Evolutionary conservation across 2,329 filamentous ascomycete genomes (phyloP), one percentile per base, ranked within the genome.

Genomic region (Graphium sp.): DNA sequence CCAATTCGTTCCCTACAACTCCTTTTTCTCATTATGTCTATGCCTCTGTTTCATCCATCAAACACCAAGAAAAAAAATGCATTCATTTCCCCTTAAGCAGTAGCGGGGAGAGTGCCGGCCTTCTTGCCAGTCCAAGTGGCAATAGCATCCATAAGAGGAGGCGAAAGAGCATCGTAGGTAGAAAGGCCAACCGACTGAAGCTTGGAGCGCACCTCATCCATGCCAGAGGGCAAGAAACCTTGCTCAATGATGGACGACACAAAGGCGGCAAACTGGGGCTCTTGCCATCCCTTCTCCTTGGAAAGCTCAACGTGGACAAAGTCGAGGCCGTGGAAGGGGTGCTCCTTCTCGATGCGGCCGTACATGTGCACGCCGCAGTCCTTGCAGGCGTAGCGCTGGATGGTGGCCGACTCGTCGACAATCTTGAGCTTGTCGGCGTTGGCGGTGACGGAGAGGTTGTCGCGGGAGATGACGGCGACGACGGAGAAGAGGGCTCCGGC

Each of bases 211-310:
- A 78, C 62, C 12, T 55, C 59, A 27, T 56, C 60, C 40, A 74
- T 73, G 20, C 55, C 52, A 11, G 50, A 44, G 0, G 71, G 64
- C 26, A 61, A 47, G 39, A 67, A 74, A 2, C 73, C 74, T 42
- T 76, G 70, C 60, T 78, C 73, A 34, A 78, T 74, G 33, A 77
- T 67, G 32, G 63, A 72, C 20, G 63, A 69, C 22, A 78, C 71
- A 34, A 78, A 79, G 0, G 62, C 74, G 3, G 73, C 73, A 38
- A 78, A 79, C 42, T 77, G 72, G 6, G 71, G 71, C 51, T 75
- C 73, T 49, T 78, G 72, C 72, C 74, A 78, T n/a, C 72, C 72
- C 43, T 63, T 57, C 31, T 61, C 47, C 28, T 61, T 52, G 12
- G 60, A 66, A 24, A 79, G 50, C 49, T 79, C 53, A 22, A 56